Evolutionary conservation across 2,329 filamentous ascomycete genomes (phyloP), one percentile per base, ranked within the genome.

Genomic region (Pyrenochaeta sp.): DNA sequence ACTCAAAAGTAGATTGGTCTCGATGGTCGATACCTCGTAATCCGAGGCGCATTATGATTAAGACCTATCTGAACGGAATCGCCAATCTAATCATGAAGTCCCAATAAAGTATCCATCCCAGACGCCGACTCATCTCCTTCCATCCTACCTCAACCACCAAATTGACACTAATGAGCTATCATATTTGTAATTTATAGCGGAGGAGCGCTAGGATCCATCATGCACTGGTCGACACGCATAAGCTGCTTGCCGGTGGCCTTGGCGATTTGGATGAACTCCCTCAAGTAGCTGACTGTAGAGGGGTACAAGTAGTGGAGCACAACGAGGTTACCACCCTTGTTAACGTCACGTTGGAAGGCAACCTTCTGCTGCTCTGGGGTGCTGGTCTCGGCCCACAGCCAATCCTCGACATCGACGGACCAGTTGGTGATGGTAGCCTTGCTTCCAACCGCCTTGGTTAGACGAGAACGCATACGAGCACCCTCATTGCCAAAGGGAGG

Each of bases 401-500:
- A 90, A 69, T 90, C 88, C 77, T 90, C 85, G 29, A 90, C 84
- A 64, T 90, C 87, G 39, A 90, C 84, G 64, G 82, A 86, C 88
- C 87, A 90, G 70, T 85, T 86, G 45, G 89, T 82, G 37, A 90
- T 83, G 1, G 85, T 81, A 12, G 83, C 79, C 1, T 79, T 76
- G 17, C 82, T 79, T 14, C 69, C 72, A 3, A 73, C 58, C 72
- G 72, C 39, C 18, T 79, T 77, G 0, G 86, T 83, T 23, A 90
- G 81, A 35, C 85, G 81, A 69, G 88, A 83, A 3, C 88, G 82
- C 76, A 87, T 87, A 40, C 87, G 82, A 1, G 87, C 87, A 35
- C 87, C 88, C 67, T 90, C 84, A 27, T 81, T 89, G 35, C 88
- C 88, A 65, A 87, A 90, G 0, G 88, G 88, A 5, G 88, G 87